phyloP scores from a whole-genome alignment of 2,329 filamentous ascomycete genomes.

The Pseudocercospora fijiensis region DNA sequence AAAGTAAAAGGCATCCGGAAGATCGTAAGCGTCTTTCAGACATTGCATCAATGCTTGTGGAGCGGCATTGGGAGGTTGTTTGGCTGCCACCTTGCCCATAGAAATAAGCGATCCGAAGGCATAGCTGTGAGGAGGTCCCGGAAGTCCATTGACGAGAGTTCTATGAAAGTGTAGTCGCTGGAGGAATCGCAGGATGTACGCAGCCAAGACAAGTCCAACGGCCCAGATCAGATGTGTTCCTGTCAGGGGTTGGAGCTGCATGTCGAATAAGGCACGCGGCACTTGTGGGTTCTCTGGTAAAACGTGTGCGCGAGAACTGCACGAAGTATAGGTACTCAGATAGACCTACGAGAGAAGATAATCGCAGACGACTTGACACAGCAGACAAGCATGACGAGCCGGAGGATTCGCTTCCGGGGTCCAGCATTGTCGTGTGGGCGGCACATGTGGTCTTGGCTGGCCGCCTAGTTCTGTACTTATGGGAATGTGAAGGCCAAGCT shows the following conservation, averaged over 20 bases:
- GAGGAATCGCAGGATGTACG: conserved; percentile 31
- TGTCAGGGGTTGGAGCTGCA: neutral
- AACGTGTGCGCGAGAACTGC: neutral
- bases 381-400: neutral
- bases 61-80: conserved; percentile 40
- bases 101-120: conserved; percentile 44
- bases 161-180: conserved; percentile 30
- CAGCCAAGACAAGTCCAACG: conserved; percentile 26
- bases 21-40: conserved; percentile 40
- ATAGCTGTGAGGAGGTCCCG: conserved; percentile 44
- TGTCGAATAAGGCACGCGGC: neutral
- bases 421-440: neutral
- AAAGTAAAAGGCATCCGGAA: conserved; percentile 45
- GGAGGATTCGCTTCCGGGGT: neutral
- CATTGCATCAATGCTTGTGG: conserved; percentile 40
- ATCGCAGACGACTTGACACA: neutral
- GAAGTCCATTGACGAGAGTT: conserved; percentile 32
- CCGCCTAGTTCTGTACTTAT: too few species aligned
- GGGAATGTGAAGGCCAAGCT: too few species aligned
- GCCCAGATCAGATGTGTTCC: conserved; percentile 22
- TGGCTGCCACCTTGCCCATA: conserved; percentile 39
- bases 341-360: neutral
- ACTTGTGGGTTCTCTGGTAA: neutral
- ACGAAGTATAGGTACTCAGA: neutral
- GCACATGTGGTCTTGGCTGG: neutral